These are phyloP conservation scores for Penicillium vulpinum DNA, from an alignment of 2,329 filamentous ascomycete species.

Conservation along the genomic window DNA sequence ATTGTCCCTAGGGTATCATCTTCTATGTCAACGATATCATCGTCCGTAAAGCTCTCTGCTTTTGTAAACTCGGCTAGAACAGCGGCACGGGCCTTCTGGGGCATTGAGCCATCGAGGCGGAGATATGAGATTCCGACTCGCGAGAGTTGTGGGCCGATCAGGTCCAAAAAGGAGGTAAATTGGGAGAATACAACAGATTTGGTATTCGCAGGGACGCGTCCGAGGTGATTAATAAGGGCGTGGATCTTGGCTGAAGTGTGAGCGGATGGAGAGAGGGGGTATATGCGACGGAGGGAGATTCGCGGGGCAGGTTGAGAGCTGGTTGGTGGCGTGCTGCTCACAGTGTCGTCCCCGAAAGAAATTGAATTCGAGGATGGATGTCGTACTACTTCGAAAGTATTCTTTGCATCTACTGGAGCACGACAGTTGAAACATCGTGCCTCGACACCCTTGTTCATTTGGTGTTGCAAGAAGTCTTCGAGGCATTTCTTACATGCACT, in stretches of 20 bases:
- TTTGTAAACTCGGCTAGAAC: slow-evolving; percentile 72
- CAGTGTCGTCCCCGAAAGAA: slow-evolving; percentile 47
- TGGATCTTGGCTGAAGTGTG: slow-evolving; percentile 79
- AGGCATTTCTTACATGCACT: slow-evolving; percentile 93
- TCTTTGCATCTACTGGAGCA: slow-evolving; percentile 74
- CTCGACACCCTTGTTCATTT: slow-evolving; percentile 71
- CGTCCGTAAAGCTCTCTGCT: slow-evolving; percentile 39
- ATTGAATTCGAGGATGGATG: slow-evolving; percentile 55
- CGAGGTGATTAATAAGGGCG: slow-evolving; percentile 73
- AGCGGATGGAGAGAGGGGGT: slow-evolving; percentile 60
- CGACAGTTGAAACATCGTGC: slow-evolving; percentile 91
- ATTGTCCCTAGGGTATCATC: slow-evolving; percentile 24
- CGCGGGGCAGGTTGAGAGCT: slow-evolving; percentile 45
- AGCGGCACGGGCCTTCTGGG: slow-evolving; percentile 77
- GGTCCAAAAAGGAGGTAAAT: slow-evolving; percentile 91
- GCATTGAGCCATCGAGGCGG: slow-evolving; percentile 89
- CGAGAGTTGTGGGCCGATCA: slow-evolving; percentile 79
- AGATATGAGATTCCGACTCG: slow-evolving; percentile 73
- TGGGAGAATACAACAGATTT: slow-evolving; percentile 96
- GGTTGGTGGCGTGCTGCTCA: slow-evolving; percentile 40
- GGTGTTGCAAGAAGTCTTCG: slow-evolving; percentile 85
- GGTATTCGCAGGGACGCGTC: slow-evolving; percentile 65
- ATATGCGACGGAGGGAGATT: slow-evolving; percentile 62
- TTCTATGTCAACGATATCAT: slow-evolving; percentile 39
- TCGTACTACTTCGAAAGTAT: slow-evolving; percentile 88